Evolutionary conservation across 805 yeast species (phyloP), one percentile per base, ranked within the genome.

Genomic region (Debaryomyces tyrocola): DNA sequence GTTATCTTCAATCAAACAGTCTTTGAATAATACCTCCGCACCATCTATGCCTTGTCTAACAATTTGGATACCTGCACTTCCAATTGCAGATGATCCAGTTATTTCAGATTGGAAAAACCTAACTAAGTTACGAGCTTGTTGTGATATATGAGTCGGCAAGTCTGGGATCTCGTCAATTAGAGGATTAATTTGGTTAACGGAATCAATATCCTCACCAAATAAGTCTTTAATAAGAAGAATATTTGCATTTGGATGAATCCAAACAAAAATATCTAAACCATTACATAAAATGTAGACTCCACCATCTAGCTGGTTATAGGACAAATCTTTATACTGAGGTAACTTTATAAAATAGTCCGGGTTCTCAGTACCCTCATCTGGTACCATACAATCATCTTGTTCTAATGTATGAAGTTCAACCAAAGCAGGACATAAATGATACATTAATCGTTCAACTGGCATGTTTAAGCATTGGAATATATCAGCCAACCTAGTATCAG

Each of bases 271-370:
- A 11, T 67, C 58, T 18, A 69, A 71, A 15, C 96, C 92, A 56
- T 88, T 81, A 69, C 87, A 90, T 17, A 86, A 65, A 40, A 94
- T 60, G 63, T 87, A 90, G 7, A 87, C 90, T 6, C 96, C 95
- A 37, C 90, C 89, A 44, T 77, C 72, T 48, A 82, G 68, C 44
- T 79, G 57, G 35, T 63, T 57, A 37, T 68, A 45, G 12, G 71
- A 58, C 51, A 79, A 79, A 31, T 75, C 78, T 28, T 70, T 65
- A 54, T 67, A 77, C 52, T 51, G 67, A 2, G 85, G 96, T 52
- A 75, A 56, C n/a, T 56, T 64, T 61, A 80, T 78, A 49, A 64
- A 44, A 60, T 77, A 53, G 56, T 70, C 66, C 39, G 66, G 66
- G 52, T 78, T 79, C 21, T 59, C 67, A 5, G 70, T 69, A 37